Evolutionary conservation across 768 basidiomycete species (phyloP), one percentile per base, ranked within the genome.

Genomic region (Candolleomyces eurysporus): DNA sequence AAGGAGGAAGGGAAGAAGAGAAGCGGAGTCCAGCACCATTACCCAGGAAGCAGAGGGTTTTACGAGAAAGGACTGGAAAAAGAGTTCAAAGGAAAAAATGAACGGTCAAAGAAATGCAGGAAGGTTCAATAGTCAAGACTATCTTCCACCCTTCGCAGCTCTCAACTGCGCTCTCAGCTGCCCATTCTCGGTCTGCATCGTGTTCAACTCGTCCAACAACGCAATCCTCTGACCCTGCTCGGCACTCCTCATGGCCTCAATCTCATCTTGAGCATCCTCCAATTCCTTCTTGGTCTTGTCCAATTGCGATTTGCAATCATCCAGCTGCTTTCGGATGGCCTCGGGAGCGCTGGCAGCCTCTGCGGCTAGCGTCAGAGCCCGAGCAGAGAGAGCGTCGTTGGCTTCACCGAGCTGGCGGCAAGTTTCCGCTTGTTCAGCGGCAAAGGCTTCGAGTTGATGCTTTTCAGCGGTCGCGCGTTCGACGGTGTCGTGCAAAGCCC

Each of bases 151-250:
- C 74, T 84, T 88, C 63, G 79, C 71, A 22, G 81, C 81, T 56
- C 91, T 81, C 65, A 94, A 67, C 72, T 94, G 92, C 36, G 86
- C 84, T 48, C 89, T 82, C 62, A 94, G 69, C 43, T 72, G 84
- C 45, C 76, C 79, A 67, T 94, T 94, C 75, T 94, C 91, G 59
- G 83, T 88, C 76, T 94, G 91, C 75, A 89, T 82, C 56, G 82
- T 79, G 71, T 92, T 94, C 67, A 96, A 80, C 76, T 96, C 94
- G 68, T 97, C 94, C 48, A 99, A 79, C 58, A 99, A 70, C 36
- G 89, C 88, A 59, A 93, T 86, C 64, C 89, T 81, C 76, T 96
- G 94, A 9, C 79, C 83, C 75, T 94, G 90, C 68, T 95, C 92
- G 16, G 86, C 84, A 65, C 75, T 79, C 46, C 79, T 81, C 82